Evolutionary conservation across 202 grass and related monocot genomes (phyloP), one percentile per base, ranked within the genome.

Genomic region (Panicum virgatum): DNA sequence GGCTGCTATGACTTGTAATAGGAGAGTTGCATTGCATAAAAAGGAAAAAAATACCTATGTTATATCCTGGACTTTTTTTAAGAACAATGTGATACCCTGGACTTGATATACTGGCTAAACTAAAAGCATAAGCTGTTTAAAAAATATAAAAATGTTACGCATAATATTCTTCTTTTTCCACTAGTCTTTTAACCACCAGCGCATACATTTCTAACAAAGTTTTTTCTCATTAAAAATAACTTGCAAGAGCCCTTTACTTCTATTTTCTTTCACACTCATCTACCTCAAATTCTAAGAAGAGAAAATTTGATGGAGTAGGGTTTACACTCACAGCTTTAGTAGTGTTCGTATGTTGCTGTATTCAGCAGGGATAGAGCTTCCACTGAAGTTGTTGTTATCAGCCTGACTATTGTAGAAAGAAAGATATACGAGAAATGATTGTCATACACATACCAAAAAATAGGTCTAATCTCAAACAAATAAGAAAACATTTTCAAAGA

Each of bases 361-460:
- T 84, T 86, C 83, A 79, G 66, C 25, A 85, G 96, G 96, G 79
- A 99, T 94, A n/a, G 90, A 91, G 65, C 78, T 96, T 83, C 96
- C 96, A 72, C 91, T 90, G 70, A 99, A 92, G 85, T 99, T 96
- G 82, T 99, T 99, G 70, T 96, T 90, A 92, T 99, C 96, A 79
- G 94, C 91, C 80, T 99, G 96, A 89, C 96, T 99, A 83, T 82
- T 86, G 47, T 10, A 95, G 27, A 87, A 70, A 75, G 5, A 88
- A 56, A 84, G 1, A 73, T 7, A 70, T 80, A 69, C 80, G 60
- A 63, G 19, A 85, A 86, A 75, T 83, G 12, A 50, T 82, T 78
- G 38, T 38, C n/a, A 61, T 69, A 73, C 50, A 43, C 79, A 58
- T 13, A 5, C n/a, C n/a, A 4, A 27, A 29, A 66, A 64, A 63